Evolutionary conservation across 768 basidiomycete species (phyloP).

Genomic region (Leucocoprinus leucothites): DNA sequence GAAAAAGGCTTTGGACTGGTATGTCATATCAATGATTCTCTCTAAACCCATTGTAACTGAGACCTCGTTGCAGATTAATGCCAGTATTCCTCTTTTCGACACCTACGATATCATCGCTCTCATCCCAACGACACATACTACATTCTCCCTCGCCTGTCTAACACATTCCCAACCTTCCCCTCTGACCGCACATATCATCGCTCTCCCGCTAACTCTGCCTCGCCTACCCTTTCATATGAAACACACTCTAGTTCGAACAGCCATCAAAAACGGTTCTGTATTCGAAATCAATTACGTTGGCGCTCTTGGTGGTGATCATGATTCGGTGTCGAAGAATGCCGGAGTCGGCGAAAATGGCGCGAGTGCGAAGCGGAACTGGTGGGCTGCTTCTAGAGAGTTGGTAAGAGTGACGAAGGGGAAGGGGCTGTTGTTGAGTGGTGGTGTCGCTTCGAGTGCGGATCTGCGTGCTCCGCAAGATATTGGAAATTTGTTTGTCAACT

Average conservation of each 20-base stretch:
- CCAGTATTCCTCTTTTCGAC: constrained; percentile 58
- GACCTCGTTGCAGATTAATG: constrained; percentile 52
- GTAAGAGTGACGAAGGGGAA: constrained; percentile 80
- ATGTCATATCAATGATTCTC: constrained; percentile 16
- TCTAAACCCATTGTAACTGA: neutral
- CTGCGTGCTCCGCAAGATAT: constrained; percentile 71
- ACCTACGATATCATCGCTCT: constrained; percentile 79
- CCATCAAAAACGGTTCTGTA: constrained; percentile 76
- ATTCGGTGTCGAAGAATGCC: constrained; percentile 38
- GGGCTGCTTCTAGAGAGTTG: constrained; percentile 76
- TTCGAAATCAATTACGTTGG: constrained; percentile 83
- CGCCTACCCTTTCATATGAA: constrained; percentile 80
- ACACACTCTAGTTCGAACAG: constrained; percentile 78
- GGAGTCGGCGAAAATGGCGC: constrained; percentile 51
- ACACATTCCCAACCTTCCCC: constrained; percentile 75
- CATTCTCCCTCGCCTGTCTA: constrained; percentile 78
- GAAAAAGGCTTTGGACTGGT: constrained; percentile 86
- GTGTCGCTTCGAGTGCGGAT: constrained; percentile 57
- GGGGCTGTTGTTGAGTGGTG: constrained; percentile 69
- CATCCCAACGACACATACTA: constrained; percentile 64
- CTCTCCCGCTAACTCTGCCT: constrained; percentile 73
- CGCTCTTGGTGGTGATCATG: constrained; percentile 63
- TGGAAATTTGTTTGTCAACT: constrained; percentile 61
- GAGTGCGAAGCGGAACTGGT: constrained; percentile 75
- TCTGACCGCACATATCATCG: constrained; percentile 77